Conservation (phyloP, 106 monocot genomes). For the Dioscorea zingiberensis region DNA sequence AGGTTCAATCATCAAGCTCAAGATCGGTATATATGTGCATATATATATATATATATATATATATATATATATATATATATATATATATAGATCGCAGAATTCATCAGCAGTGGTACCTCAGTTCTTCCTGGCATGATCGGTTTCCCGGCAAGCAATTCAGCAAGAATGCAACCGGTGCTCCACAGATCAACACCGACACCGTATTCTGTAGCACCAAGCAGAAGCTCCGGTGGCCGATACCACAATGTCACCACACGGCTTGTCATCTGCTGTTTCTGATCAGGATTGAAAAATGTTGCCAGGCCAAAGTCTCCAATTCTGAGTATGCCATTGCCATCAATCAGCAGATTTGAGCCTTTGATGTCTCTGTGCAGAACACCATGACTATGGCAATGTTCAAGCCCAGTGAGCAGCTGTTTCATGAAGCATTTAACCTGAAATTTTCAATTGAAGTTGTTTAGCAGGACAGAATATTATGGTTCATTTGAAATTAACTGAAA, state of each 20-base stretch:
- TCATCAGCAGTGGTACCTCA: constrained; percentile 27
- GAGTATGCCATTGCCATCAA: constrained; percentile 54
- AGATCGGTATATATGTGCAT: no score
- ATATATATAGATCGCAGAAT: no score
- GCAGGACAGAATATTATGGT: not conserved
- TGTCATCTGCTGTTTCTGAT: constrained; percentile 54
- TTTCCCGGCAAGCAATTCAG: constrained; percentile 57
- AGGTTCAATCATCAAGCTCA: not conserved
- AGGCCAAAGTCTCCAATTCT: constrained; percentile 71
- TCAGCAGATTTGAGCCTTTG: constrained; percentile 64
- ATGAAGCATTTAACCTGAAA: constrained; percentile 77
- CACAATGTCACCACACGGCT: constrained; percentile 72
- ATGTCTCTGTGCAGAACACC: constrained; percentile 73
- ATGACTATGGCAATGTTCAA: constrained; percentile 58
- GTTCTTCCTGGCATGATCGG: constrained; percentile 79
- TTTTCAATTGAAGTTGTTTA: not conserved
- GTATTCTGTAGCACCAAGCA: constrained; percentile 62
- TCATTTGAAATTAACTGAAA: no score
- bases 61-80: no score
- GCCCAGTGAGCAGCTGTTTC: constrained; percentile 52
- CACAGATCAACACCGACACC: constrained; percentile 59
- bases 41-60: no score
- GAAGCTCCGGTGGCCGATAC: constrained; percentile 70
- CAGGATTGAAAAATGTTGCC: constrained; percentile 55
- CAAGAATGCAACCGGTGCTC: constrained; percentile 74